Percentiles rank a stretch among this genome's conserved stretches.
phyloP scores from a whole-genome alignment of 495 filamentous ascomycete species.

The Penicillium flavigenum region DNA sequence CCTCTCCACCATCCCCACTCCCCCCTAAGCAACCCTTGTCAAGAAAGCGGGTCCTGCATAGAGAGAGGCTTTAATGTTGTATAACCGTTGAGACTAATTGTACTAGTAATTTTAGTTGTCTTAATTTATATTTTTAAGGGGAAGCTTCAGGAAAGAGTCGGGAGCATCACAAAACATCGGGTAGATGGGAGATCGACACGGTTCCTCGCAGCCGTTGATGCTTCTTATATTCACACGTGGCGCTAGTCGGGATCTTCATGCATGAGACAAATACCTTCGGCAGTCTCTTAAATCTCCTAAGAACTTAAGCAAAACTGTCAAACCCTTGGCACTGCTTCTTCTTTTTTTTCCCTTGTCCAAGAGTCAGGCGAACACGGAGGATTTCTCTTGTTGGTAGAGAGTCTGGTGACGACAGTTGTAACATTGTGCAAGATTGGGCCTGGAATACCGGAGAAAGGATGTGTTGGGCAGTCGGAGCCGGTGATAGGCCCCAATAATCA shows the following conservation, averaged over 20 bases:
- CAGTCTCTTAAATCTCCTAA: constrained; percentile 15
- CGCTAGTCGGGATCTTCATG: constrained; percentile 48
- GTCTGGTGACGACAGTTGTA: constrained; percentile 22
- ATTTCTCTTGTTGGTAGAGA: constrained; percentile 3
- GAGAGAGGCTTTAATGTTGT: constrained; percentile 18
- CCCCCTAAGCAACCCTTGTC: constrained; percentile 17
- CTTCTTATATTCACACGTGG: constrained; percentile 44
- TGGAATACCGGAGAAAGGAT: constrained; percentile 8
- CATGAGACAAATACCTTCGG: constrained; percentile 26
- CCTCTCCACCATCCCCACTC: constrained; percentile 13
- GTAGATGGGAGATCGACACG: constrained; percentile 45
- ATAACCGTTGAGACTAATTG: constrained; percentile 18
- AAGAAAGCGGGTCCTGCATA: constrained; percentile 31
- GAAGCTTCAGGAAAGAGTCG: not conserved
- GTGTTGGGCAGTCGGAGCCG: constrained; percentile 19
- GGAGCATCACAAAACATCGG: constrained; percentile 27
- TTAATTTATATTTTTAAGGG: not conserved
- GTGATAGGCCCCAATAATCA: constrained; percentile 11
- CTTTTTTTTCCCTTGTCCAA: not conserved
- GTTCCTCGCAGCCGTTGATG: constrained; percentile 48
- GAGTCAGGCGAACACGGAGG: constrained; percentile 17
- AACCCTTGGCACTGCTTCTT: not conserved
- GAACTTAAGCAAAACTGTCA: not conserved
- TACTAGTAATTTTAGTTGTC: not conserved
- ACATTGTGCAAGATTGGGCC: constrained; percentile 15